These are phyloP conservation scores for Pugionium dolabratum DNA, from an alignment of 345 rosid genomes.

Conservation along the genomic window DNA sequence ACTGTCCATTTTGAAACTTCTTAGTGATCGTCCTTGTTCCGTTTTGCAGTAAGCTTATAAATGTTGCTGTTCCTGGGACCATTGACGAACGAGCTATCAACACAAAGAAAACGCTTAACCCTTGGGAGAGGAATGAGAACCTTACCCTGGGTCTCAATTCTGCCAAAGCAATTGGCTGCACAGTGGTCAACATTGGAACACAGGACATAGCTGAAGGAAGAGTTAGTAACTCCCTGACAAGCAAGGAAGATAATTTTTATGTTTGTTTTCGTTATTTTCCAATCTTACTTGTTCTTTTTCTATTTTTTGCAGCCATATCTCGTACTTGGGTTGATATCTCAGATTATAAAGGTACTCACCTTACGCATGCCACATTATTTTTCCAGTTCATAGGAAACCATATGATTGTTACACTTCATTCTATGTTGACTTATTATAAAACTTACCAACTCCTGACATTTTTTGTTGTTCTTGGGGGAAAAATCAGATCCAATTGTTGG, in stretches of 20 bases:
- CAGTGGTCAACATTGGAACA: constrained; percentile 94
- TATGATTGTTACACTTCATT: constrained; percentile 17
- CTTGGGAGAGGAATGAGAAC: constrained; percentile 99
- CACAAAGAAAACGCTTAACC: constrained; percentile 75
- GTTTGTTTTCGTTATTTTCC: constrained; percentile 20
- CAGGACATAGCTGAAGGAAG: constrained; percentile 95
- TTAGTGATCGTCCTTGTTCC: constrained; percentile 29
- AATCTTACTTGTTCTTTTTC: constrained; percentile 17
- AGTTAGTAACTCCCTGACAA: constrained; percentile 51
- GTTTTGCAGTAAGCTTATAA: constrained; percentile 88
- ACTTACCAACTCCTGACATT: constrained; percentile 23
- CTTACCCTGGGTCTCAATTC: constrained; percentile 97
- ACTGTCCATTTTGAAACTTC: neutral
- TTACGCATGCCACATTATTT: neutral
- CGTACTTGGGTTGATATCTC: constrained; percentile 93
- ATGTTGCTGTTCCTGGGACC: constrained; percentile 96
- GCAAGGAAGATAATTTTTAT: constrained; percentile 7
- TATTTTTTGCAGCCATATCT: constrained; percentile 74
- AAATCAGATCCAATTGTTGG: constrained; percentile 86
- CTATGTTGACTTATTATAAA: constrained; percentile 7
- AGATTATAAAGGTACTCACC: constrained; percentile 80
- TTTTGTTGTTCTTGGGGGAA: constrained; percentile 29
- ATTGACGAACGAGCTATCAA: constrained; percentile 98
- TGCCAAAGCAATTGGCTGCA: constrained; percentile 98
- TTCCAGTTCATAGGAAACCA: neutral